These are phyloP conservation scores for Tarenaya hassleriana DNA, from an alignment of 345 rosid genomes.

Conservation along the genomic window DNA sequence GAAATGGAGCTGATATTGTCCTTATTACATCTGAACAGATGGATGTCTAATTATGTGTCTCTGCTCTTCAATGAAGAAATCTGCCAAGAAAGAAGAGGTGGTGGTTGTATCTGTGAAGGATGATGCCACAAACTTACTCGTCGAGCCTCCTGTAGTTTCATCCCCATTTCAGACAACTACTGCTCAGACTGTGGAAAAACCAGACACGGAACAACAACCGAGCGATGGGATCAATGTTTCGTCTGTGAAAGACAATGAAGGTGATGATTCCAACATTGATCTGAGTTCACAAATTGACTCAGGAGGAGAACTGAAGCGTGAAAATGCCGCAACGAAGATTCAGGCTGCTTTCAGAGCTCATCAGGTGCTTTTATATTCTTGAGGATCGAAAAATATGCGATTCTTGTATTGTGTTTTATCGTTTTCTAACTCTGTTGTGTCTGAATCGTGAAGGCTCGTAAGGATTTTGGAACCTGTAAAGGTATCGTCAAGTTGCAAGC, in stretches of 20 bases:
- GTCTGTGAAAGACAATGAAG: conserved; percentile 21
- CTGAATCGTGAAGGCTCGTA: conserved; percentile 44
- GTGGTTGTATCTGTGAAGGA: conserved; percentile 36
- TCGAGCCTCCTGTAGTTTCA: conserved; percentile 29
- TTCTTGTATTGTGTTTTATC: too few species aligned
- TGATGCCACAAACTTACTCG: conserved; percentile 28
- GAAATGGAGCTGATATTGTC: background rate
- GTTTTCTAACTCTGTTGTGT: background rate
- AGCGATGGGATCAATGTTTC: conserved; percentile 22
- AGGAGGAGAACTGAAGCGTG: conserved; percentile 39
- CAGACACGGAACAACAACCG: conserved; percentile 26
- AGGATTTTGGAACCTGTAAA: conserved; percentile 46
- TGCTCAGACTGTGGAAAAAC: conserved; percentile 26
- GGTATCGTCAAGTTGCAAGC: conserved; percentile 66
- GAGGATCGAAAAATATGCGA: too few species aligned
- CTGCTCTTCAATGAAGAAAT: conserved; percentile 36
- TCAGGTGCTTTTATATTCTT: conserved; percentile 40
- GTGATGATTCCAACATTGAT: conserved; percentile 1
- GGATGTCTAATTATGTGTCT: conserved; percentile 15
- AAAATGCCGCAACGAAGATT: conserved; percentile 53
- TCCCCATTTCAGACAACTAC: conserved; percentile 28
- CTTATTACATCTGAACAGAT: background rate
- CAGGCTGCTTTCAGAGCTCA: conserved; percentile 73
- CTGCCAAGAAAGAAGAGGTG: conserved; percentile 46
- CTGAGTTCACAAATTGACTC: conserved; percentile 34